Percentiles rank a stretch among this genome's conserved stretches.
Evolutionary conservation across 495 filamentous ascomycete genomes (phyloP).

Genomic region (Jackrogersella multiformis): DNA sequence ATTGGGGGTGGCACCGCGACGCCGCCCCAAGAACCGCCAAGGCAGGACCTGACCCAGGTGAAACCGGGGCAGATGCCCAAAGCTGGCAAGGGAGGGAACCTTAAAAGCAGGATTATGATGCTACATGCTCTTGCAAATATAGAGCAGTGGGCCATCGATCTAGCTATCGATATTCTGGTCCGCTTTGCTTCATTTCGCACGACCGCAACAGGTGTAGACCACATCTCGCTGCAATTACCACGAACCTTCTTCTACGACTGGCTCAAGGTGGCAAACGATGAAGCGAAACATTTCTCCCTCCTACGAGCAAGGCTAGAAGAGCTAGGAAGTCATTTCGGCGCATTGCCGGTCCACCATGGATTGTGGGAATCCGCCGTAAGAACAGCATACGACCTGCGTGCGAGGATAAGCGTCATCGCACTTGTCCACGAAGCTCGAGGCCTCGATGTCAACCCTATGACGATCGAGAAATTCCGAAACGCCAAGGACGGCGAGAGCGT

Average conservation of each 20-base stretch:
- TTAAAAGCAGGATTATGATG: slow-evolving; percentile 62
- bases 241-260: slow-evolving; percentile 64
- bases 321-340: slow-evolving; percentile 60
- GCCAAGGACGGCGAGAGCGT: slow-evolving; percentile 58
- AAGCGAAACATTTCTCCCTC: slow-evolving; percentile 64
- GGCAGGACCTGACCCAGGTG: slow-evolving; percentile 55
- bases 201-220: slow-evolving; percentile 5
- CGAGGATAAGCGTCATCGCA: slow-evolving; percentile 62
- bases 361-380: slow-evolving; percentile 59
- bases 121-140: slow-evolving; percentile 64
- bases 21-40: slow-evolving; percentile 58
- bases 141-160: slow-evolving; percentile 64
- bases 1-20: slow-evolving; percentile 52
- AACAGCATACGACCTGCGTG: slow-evolving; percentile 60
- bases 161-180: slow-evolving; percentile 64
- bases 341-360: slow-evolving; percentile 61
- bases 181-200: slow-evolving; percentile 62
- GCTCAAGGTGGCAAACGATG: slow-evolving; percentile 64
- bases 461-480: slow-evolving; percentile 63
- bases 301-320: slow-evolving; percentile 61
- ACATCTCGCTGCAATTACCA: slow-evolving; percentile 48
- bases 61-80: slow-evolving; percentile 56
- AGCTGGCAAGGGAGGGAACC: slow-evolving; percentile 54
- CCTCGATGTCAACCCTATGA: slow-evolving; percentile 63
- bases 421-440: slow-evolving; percentile 64